Evolutionary conservation across 2,329 filamentous ascomycete species (phyloP), one percentile per base, ranked within the genome.

Genomic region (Thielaviopsis punctulata): DNA sequence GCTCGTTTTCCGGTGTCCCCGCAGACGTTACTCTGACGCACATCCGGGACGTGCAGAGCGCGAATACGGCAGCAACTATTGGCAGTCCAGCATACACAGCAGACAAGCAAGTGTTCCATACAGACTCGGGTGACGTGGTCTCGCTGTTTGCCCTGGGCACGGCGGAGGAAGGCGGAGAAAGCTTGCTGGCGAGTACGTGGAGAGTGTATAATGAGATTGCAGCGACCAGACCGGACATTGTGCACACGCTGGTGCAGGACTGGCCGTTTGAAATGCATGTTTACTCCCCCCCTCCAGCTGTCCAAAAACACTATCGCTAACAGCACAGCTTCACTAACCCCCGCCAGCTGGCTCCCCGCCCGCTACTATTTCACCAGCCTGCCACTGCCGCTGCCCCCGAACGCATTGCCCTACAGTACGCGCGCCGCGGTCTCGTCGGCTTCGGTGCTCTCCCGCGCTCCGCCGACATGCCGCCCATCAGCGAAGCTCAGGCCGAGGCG

Each of bases 191-290:
- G 0, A 75, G 73, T 55, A 71, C 68, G 9, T 75, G 71, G 69
- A 64, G 65, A 1, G 71, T 81, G 1, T 81, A 80, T 60, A 81
- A 81, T 56, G 72, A 79, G 58, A 65, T 81, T 1, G 76, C 76
- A 0, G 63, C 62, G 18, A 73, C 68, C 0, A 62, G 76, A 13
- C 76, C 77, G 0, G 77, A 80, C 57, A 61, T 80, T 3, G 71
- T 82, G 23, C 64, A 69, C 4, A 76, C 73, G 0, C 62, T 81
- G 23, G 62, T 70, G 0, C 64, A 69, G 51, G 54, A 57, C 24
- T 57, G 55, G 55, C 55, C 53, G 9, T 55, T 57, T 50, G 55
- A 57, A 30, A 50, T 53, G 55, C 52, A 43, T 13, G 55, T 48
- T n/a, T 24, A 27, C 18, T 21, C n/a, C 39, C 23, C 43, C 24